Evolutionary conservation across 495 filamentous ascomycete species (phyloP).

Genomic region (Acidiella bohemica): DNA sequence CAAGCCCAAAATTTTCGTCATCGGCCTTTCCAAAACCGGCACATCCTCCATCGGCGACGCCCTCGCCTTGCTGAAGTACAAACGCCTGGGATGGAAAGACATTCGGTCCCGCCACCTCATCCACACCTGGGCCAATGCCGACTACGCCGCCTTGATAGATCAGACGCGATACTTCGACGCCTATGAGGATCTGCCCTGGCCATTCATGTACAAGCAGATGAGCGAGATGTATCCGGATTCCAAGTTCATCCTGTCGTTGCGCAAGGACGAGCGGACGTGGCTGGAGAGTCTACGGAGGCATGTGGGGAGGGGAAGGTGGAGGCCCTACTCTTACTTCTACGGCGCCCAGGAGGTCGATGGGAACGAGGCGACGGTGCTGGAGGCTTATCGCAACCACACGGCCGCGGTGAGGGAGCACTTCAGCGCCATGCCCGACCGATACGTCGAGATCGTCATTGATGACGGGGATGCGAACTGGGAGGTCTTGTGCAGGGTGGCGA

Average conservation of each 20-base stretch:
- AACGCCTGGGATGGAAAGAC: constrained; percentile 16
- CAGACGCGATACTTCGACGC: constrained; percentile 14
- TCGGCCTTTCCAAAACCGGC: constrained; percentile 16
- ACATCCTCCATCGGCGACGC: constrained; percentile 14
- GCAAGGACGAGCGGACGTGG: constrained; percentile 15
- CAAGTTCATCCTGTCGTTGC: constrained; percentile 12
- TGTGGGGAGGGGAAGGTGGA: constrained; percentile 6
- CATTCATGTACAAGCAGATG: constrained; percentile 14
- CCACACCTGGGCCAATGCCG: constrained; percentile 12
- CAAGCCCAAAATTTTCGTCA: constrained; percentile 13
- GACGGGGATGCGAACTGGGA: constrained; percentile 13
- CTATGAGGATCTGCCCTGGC: constrained; percentile 16
- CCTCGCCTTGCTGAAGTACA: constrained; percentile 11
- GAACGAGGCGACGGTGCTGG: constrained; percentile 8
- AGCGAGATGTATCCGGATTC: constrained; percentile 12
- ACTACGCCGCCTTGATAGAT: constrained; percentile 8
- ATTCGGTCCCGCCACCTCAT: constrained; percentile 14
- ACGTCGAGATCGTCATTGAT: constrained; percentile 10
- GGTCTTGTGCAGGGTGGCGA: constrained; percentile 6
- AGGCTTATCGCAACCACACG: constrained; percentile 13
- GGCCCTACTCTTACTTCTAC: constrained; percentile 8
- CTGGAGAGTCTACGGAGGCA: constrained; percentile 10
- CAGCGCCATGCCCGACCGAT: constrained; percentile 8
- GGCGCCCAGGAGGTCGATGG: constrained; percentile 10
- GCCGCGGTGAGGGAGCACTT: constrained; percentile 9